Evolutionary conservation across 2,329 filamentous ascomycete genomes (phyloP), one percentile per base, ranked within the genome.

Genomic region (Diplodia scrobiculata): DNA sequence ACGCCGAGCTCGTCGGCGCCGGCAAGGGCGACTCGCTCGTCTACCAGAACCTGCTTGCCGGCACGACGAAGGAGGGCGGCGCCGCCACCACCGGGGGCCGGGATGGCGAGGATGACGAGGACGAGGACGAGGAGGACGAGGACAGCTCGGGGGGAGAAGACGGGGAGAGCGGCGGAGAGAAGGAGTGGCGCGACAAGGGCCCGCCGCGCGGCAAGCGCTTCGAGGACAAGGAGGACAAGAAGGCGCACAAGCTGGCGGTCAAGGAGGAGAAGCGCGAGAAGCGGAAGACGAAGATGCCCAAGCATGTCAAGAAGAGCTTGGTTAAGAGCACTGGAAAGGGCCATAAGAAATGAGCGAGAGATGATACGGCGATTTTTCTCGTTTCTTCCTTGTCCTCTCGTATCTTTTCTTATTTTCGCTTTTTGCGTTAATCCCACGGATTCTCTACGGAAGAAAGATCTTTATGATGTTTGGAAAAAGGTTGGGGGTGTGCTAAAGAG

Each of bases 211-310:
- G 76, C 3, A 77, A 76, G 68, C 73, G 90, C 68, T 94, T 96
- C 73, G 89, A 95, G 75, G 92, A 97, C 72, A 97, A 97, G 79
- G 92, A 97, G 13, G 87, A 86, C 67, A 98, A 97, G 78, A 90
- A 89, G 82, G 87, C 86, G 70, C 95, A 97, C 77, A 99, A 99
- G 78, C 86, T 87, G 76, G 89, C 90, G 1, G 90, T 97, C 71
- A 99, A 98, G 80, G 94, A 97, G 73, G 94, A 93, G 73, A 97
- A 97, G 81, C 88, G 92, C 41, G 93, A 97, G 78, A 92, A 96
- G 82, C 84, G 95, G 68, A 91, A 94, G 78, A 90, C 91, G 3
- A 99, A 99, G 83, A 96, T 99, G 80, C 94, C 95, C 0, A 99
- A 99, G 80, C 88, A 96, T 75, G 70, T 97, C 38, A 99, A 99